Conservation (phyloP, 108 stramenopile species). For the Discostella pseudostelligera region DNA sequence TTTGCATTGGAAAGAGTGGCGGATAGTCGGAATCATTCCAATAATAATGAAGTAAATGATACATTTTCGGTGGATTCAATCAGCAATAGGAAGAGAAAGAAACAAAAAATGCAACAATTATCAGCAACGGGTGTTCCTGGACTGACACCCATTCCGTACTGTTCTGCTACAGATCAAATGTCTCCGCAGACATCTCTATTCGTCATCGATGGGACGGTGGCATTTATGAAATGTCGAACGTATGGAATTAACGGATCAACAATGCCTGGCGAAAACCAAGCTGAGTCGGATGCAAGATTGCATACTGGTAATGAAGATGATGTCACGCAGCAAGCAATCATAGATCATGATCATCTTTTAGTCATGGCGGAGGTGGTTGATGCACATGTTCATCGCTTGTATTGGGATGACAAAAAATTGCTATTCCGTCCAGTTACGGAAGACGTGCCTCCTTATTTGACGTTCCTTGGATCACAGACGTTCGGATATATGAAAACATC, state of each 20-base stretch:
- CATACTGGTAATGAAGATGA: background rate
- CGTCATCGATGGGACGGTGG: conserved; percentile 60
- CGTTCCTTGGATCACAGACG: conserved; percentile 70
- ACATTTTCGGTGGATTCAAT: conserved; percentile 4
- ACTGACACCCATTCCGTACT: conserved; percentile 29
- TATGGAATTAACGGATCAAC: conserved; percentile 23
- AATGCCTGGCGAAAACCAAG: background rate
- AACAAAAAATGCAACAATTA: conserved; percentile 25
- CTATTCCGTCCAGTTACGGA: conserved; percentile 43
- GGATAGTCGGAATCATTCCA: background rate
- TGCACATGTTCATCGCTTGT: conserved; percentile 50
- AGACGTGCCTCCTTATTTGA: conserved; percentile 51
- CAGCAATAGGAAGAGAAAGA: conserved; percentile 42
- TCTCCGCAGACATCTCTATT: conserved; percentile 22
- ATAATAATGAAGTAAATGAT: background rate
- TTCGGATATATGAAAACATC: conserved; percentile 52
- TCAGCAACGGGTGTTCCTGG: conserved; percentile 42
- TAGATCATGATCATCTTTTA: conserved; percentile 60
- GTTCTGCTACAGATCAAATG: background rate
- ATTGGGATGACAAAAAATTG: conserved; percentile 61
- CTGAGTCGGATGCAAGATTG: background rate
- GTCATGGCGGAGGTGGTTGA: conserved; percentile 51
- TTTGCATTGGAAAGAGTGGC: conserved; percentile 18
- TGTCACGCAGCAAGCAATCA: background rate
- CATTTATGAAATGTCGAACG: conserved; percentile 49